Evolutionary conservation across 2,329 filamentous ascomycete species (phyloP), one percentile per base, ranked within the genome.

Genomic region (Fusarium palustre): DNA sequence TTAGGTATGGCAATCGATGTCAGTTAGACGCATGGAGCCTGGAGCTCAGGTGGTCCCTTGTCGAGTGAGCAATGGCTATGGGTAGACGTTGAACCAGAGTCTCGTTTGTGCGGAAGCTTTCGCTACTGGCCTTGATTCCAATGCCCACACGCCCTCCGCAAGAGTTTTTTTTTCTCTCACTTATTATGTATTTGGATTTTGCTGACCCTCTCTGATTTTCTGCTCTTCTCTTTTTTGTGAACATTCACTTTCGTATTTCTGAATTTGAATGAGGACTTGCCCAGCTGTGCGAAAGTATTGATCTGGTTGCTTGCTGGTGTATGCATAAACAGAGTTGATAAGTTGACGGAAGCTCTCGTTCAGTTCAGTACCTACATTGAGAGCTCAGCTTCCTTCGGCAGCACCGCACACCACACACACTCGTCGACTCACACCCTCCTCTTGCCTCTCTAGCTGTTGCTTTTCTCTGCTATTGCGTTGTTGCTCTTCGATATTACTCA

Each of bases 401-500:
- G 68, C 59, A 70, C 67, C 67, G 45, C 68, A 70, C 68, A 70
- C 68, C 68, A 71, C 68, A 66, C 68, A 60, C 64, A 20, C 25
- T 65, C 15, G 49, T 64, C 54, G 64, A 68, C 68, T 68, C 68
- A 70, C 68, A 71, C 68, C 68, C 68, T 64, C 68, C 64, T 68
- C 67, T 71, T 70, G 52, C 66, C 56, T 57, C 55, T 64, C 56
- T 74, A 34, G 54, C 48, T 58, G 52, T 61, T 71, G 49, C 60
- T 63, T 48, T 59, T 48, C 60, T 64, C 65, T 47, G 36, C 58
- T 53, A 62, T 68, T 59, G 58, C 64, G 66, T 67, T 62, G 50
- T 64, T 71, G 55, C 64, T 68, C 59, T 68, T 62, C n/a, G n/a
- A n/a, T n/a, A 70, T 72, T 73, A 70, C 72, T 73, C 70, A 63